These are phyloP conservation scores for Posidonia oceanica DNA, from an alignment of 116 monocot species.

Conservation along the genomic window DNA sequence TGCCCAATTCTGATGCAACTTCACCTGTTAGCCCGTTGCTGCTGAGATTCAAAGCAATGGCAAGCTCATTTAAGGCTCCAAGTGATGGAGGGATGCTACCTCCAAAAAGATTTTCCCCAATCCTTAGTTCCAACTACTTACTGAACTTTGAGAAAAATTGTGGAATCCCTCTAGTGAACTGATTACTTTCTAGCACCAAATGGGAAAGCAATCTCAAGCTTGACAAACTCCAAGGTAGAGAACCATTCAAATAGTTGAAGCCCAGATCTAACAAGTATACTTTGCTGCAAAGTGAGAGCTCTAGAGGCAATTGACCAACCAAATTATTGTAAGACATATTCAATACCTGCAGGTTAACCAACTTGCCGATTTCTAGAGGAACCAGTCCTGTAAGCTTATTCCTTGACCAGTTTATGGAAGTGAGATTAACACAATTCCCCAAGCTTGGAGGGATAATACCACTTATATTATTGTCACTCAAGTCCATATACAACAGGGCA, in stretches of 20 bases:
- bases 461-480: constrained; percentile 42
- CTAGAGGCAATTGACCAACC: constrained; percentile 34
- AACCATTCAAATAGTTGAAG: constrained; percentile 76
- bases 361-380: constrained; percentile 46
- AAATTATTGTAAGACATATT: constrained; percentile 55
- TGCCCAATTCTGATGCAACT: constrained; percentile 30
- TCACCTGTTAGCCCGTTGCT: constrained; percentile 41
- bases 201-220: constrained; percentile 35
- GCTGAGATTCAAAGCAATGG: constrained; percentile 59
- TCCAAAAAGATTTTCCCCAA: constrained; percentile 52
- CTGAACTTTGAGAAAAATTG: constrained; percentile 33
- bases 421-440: constrained; percentile 52
- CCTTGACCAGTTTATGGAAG: constrained; percentile 41
- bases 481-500: constrained; percentile 41
- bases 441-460: constrained; percentile 46
- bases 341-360: constrained; percentile 37
- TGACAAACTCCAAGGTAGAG: constrained; percentile 32
- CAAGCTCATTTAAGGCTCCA: constrained; percentile 30
- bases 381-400: constrained; percentile 55
- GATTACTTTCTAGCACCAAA: constrained; percentile 49
- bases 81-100: constrained; percentile 67
- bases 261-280: constrained; percentile 56
- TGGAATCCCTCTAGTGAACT: constrained; percentile 57
- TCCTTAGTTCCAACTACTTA: constrained; percentile 39
- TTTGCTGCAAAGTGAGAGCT: constrained; percentile 51